These are phyloP conservation scores for Aspergillus taichungensis DNA, from an alignment of 495 filamentous ascomycete species.

Conservation along the genomic window DNA sequence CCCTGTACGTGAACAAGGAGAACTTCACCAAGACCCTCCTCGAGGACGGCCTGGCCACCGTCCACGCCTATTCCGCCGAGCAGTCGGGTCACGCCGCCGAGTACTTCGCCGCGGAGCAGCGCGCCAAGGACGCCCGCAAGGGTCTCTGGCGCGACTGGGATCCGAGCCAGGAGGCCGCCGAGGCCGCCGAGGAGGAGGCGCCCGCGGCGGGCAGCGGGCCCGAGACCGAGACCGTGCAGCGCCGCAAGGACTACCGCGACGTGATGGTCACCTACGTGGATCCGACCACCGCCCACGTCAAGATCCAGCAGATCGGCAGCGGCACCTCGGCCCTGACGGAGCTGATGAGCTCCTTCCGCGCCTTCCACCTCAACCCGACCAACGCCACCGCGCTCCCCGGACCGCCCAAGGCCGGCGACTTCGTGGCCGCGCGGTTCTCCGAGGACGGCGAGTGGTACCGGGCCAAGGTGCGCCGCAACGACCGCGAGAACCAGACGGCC, in stretches of 20 bases:
- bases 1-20: constrained; percentile 87
- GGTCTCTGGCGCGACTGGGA: constrained; percentile 92
- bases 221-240: constrained; percentile 41
- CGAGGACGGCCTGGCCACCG: constrained; percentile 86
- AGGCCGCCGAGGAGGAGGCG: constrained; percentile 39
- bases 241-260: constrained; percentile 81
- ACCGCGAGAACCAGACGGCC: constrained; percentile 76
- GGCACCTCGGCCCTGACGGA: constrained; percentile 73
- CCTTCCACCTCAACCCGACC: constrained; percentile 68
- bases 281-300: constrained; percentile 57
- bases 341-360: constrained; percentile 80
- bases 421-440: constrained; percentile 80
- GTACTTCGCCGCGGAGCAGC: constrained; percentile 77
- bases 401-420: constrained; percentile 83
- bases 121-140: constrained; percentile 78
- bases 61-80: constrained; percentile 91
- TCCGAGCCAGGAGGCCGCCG: constrained; percentile 61
- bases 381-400: constrained; percentile 63
- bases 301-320: constrained; percentile 79
- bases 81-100: constrained; percentile 84
- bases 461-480: constrained; percentile 80
- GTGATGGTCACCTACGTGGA: constrained; percentile 87
- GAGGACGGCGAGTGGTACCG: constrained; percentile 92
- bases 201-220: constrained; percentile 40
- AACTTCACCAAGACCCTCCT: constrained; percentile 91